Evolutionary conservation across 768 basidiomycete species (phyloP).

Genomic region (Lentinula sp.): DNA sequence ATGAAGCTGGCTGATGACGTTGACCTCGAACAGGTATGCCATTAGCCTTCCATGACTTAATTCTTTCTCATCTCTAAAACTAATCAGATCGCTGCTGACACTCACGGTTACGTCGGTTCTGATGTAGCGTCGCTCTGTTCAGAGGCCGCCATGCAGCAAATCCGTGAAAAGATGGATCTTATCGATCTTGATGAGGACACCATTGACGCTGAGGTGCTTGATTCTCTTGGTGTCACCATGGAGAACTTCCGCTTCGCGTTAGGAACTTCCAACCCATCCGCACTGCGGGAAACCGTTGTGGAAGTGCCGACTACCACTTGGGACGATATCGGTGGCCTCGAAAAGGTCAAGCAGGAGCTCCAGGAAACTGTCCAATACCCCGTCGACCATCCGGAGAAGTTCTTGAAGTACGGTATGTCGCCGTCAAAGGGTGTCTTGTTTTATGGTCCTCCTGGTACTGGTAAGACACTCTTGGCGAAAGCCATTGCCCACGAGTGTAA

Average conservation of each 20-base stretch:
- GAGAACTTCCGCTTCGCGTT: conserved; percentile 99
- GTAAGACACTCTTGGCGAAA: conserved; percentile 98
- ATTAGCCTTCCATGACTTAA: not conserved
- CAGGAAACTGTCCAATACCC: conserved; percentile 99
- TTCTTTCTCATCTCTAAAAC: conserved; percentile 6
- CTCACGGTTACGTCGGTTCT: conserved; percentile 98
- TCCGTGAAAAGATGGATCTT: conserved; percentile 99
- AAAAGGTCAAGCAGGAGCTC: conserved; percentile 98
- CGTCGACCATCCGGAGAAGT: conserved; percentile 99
- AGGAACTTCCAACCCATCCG: conserved; percentile 95
- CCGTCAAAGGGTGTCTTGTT: conserved; percentile 99
- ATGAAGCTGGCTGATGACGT: conserved; percentile 98
- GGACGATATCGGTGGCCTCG: conserved; percentile 99
- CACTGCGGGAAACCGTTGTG: conserved; percentile 97
- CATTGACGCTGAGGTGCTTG: conserved; percentile 98
- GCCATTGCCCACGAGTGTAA: conserved; percentile 99
- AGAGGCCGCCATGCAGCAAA: conserved; percentile 99
- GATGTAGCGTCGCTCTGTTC: conserved; percentile 97
- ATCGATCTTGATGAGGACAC: conserved; percentile 97
- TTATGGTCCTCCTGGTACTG: conserved; percentile 99
- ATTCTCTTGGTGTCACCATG: conserved; percentile 98
- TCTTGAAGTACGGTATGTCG: conserved; percentile 99
- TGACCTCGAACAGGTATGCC: conserved; percentile 83
- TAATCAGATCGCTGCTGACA: conserved; percentile 90
- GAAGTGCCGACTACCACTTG: conserved; percentile 98